Base-by-base conservation (phyloP, 2,329 filamentous ascomycete species). In the Grosmannia penicillata region DNA sequence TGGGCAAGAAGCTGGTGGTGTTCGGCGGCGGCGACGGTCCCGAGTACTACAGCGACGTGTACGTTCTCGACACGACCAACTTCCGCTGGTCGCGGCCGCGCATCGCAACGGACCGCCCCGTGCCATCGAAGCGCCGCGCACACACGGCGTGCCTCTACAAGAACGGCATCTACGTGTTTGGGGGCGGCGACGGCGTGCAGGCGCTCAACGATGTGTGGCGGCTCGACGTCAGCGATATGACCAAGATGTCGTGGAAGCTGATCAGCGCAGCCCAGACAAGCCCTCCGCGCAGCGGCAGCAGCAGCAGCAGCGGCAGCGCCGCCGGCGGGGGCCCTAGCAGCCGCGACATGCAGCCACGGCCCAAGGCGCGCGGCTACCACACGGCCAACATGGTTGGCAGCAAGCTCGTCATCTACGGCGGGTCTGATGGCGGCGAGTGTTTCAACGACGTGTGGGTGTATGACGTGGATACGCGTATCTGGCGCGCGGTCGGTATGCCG, bases 401-500 rank as follows among this genome's bases (percentile, higher is more conserved):
- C 56, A 82, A 82, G 58, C 68, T 82, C 44, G 80, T 82, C 53
- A 75, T 82, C 48, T 81, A 72, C 52, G 77, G 77, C 28, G 77
- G 77, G 25, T 78, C 73, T 4, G 77, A 82, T 52, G 77, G 77
- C 46, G 74, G 73, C 37, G 75, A 81, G 56, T 82, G 77, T 56
- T 82, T 82, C 57, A 70, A 76, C 52, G 77, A 82, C 50, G 76
- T 82, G 29, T 82, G 77, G 77, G 70, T 82, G 23, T 81, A 79
- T 57, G 75, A 82, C 51, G 70, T 80, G 6, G 75, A 81, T 36
- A 66, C 63, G 28, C 63, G 69, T 41, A 47, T 61, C 19, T 82
- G 78, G 73, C 71, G 68, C 43, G 51, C 61, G 7, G 75, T 79
- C 39, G 53, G 61, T 41, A 75, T 79, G 19, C 66, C 73, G 17